phyloP scores from a whole-genome alignment of 306 rosid species.

The Inga laurina region DNA sequence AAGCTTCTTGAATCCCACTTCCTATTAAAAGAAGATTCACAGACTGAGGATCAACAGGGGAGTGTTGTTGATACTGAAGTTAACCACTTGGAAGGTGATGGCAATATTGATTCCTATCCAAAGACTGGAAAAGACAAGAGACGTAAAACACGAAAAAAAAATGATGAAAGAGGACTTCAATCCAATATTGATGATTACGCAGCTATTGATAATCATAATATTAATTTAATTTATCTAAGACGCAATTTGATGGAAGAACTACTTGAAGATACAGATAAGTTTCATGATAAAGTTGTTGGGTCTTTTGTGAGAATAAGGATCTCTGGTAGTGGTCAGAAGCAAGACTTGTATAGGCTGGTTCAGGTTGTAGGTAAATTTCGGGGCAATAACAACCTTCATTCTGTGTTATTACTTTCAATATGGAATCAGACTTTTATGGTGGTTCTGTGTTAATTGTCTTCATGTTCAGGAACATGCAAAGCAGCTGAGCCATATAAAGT shows the following conservation, averaged over 20 bases:
- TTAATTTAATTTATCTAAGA: conserved; percentile 83
- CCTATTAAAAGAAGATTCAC: conserved; percentile 80
- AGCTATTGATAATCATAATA: conserved; percentile 91
- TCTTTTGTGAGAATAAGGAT: conserved; percentile 97
- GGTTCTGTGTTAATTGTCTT: conserved; percentile 20
- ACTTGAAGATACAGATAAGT: conserved; percentile 75
- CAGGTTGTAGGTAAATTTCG: conserved; percentile 86
- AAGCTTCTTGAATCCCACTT: conserved; percentile 98
- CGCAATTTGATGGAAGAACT: conserved; percentile 94
- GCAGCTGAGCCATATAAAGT: conserved; percentile 95
- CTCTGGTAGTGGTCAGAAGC: conserved; percentile 96
- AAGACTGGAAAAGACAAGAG: conserved; percentile 78
- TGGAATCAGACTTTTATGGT: conserved; percentile 15
- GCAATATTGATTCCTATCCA: conserved; percentile 49
- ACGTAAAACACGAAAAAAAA: conserved; percentile 76
- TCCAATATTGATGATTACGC: conserved; percentile 93
- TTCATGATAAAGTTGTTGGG: conserved; percentile 79
- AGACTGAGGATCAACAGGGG: conserved; percentile 77
- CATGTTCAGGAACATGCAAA: conserved; percentile 90
- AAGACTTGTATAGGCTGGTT: conserved; percentile 98
- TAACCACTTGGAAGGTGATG: conserved; percentile 84
- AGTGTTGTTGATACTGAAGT: conserved; percentile 86
- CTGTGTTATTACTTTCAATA: conserved; percentile 23
- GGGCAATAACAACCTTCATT: conserved; percentile 23
- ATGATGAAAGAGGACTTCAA: conserved; percentile 75